Evolutionary conservation across 1,284 basidiomycete species (phyloP), one percentile per base, ranked within the genome.

Genomic region (Cryptococcus sp.): DNA sequence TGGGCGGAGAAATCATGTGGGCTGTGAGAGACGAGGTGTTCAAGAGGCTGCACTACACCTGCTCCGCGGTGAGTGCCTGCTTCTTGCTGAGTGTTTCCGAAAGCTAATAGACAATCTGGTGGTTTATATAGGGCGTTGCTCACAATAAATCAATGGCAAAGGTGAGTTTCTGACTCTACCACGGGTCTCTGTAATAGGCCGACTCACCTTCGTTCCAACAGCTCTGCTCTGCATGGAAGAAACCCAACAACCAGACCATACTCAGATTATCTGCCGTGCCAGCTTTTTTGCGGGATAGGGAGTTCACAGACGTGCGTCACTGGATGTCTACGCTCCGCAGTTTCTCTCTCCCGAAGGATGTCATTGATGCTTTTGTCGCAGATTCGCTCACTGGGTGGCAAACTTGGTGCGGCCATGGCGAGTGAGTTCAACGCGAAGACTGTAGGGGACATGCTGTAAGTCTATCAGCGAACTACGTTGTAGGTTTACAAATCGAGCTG

Each of bases 301-400:
- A 84, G 20, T 95, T 97, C 68, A 91, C 92, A 66, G 95, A 92
- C 81, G 90, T 89, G 61, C 51, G 66, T 55, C 9, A 28, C 20
- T 16, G 36, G 20, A n/a, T 60, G 95, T 89, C 96, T 98, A 68
- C 85, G 95, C 8, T 91, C 91, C 23, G 21, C 7, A 16, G 20
- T 13, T n/a, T 46, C 40, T 12, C 4, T 13, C 23, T 16, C 2
- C 3, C 9, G 13, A 21, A 9, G 1, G 18, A 16, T 40, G 42
- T 52, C 48, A 38, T 50, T 46, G 50, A 51, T 16, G 11, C 16
- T n/a, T 23, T 23, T 35, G 13, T 36, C 12, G n/a, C 60, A 95
- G 89, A 97, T 99, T 69, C 85, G 96, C 6, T 91, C 91, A 66
- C 80, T 99, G 0, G 95, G 95, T 0, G 95, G 96, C 5, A 98